These are phyloP conservation scores for Vachellia collinsii DNA, from an alignment of 306 rosid species.

Conservation along the genomic window DNA sequence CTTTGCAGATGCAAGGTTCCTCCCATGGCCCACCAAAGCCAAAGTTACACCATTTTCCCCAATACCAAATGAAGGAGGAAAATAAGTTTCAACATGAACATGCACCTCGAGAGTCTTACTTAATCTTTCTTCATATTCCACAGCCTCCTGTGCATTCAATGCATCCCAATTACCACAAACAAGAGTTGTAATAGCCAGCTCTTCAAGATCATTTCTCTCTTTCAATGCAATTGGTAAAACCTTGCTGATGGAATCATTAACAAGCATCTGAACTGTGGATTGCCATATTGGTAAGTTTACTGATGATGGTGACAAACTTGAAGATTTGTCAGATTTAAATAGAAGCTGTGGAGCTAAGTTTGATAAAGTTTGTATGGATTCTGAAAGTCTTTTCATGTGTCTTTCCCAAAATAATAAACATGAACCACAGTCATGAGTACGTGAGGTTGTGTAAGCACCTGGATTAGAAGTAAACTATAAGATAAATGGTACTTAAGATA, in stretches of 20 bases:
- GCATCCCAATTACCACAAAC: slow-evolving; percentile 63
- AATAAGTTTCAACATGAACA: slow-evolving; percentile 54
- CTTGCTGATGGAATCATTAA: slow-evolving; percentile 53
- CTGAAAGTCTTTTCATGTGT: slow-evolving; percentile 70
- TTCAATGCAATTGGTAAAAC: slow-evolving; percentile 61
- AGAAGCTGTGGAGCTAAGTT: slow-evolving; percentile 60
- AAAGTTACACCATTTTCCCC: slow-evolving; percentile 59
- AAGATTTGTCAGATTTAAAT: slow-evolving; percentile 42
- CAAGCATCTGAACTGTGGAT: slow-evolving; percentile 51
- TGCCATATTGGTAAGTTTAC: slow-evolving; percentile 45
- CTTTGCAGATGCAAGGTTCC: slow-evolving; percentile 79
- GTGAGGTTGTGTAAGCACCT: slow-evolving; percentile 96
- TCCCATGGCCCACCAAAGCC: slow-evolving; percentile 76
- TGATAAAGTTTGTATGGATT: slow-evolving; percentile 62
- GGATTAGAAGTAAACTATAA: slow-evolving; percentile 9
- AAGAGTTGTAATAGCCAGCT: slow-evolving; percentile 69
- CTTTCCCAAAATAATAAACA: slow-evolving; percentile 80
- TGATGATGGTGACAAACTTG: slow-evolving; percentile 31
- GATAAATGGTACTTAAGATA: slow-evolving; percentile 17
- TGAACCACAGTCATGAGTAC: slow-evolving; percentile 74
- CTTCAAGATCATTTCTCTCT: slow-evolving; percentile 53
- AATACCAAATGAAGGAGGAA: slow-evolving; percentile 60
- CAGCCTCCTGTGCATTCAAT: slow-evolving; percentile 40
- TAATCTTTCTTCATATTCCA: slow-evolving; percentile 42
- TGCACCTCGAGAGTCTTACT: slow-evolving; percentile 51